Percentiles rank a stretch among this genome's conserved stretches.
These are phyloP conservation scores for Candida maris DNA, from an alignment of 805 yeast species.

Conservation along the genomic window DNA sequence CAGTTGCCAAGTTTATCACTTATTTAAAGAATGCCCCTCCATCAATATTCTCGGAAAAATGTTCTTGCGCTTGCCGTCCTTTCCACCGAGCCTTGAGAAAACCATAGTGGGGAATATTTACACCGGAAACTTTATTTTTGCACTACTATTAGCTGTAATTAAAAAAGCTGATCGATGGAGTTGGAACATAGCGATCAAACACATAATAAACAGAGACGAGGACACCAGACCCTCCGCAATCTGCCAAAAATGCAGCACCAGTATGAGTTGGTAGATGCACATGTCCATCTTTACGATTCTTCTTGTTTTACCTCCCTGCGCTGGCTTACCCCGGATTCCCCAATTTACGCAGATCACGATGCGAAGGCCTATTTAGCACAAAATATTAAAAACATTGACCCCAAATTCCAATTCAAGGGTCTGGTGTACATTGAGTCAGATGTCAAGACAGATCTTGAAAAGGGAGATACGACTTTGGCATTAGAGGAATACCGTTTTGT, in stretches of 20 bases:
- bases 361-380: slow-evolving; percentile 25
- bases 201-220: too few species aligned
- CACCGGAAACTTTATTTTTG: too few species aligned
- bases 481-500: slow-evolving; percentile 29
- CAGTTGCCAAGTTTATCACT: too few species aligned
- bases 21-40: too few species aligned
- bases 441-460: slow-evolving; percentile 17
- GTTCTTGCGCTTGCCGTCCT: too few species aligned
- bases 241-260: slow-evolving; percentile 3
- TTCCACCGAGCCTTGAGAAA: too few species aligned
- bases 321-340: slow-evolving; percentile 33
- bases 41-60: too few species aligned
- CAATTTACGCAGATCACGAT: slow-evolving; percentile 25
- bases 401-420: slow-evolving; percentile 26
- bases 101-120: too few species aligned
- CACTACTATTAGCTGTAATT: too few species aligned
- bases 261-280: slow-evolving; percentile 29
- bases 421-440: slow-evolving; percentile 36
- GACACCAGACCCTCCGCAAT: too few species aligned
- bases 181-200: too few species aligned
- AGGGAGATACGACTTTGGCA: slow-evolving; percentile 23
- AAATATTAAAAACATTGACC: slow-evolving; percentile 7
- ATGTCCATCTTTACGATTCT: slow-evolving; percentile 33
- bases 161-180: too few species aligned
- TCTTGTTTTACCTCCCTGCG: slow-evolving; percentile 18